Base-by-base conservation (phyloP, 2,329 filamentous ascomycete species). In the Fusarium sp. region DNA sequence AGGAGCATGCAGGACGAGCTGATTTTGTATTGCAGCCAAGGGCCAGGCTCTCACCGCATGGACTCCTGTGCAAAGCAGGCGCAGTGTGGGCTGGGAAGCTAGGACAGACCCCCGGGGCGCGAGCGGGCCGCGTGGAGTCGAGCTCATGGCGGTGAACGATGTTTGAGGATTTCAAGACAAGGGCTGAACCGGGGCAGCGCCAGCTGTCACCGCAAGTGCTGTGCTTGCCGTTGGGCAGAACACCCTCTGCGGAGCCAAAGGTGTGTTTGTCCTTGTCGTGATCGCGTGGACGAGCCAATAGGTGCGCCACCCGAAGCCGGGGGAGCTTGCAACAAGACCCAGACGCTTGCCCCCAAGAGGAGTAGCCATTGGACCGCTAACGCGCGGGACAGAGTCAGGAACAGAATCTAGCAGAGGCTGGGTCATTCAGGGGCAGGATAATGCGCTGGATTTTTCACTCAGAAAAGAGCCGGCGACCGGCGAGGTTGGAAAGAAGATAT, bases 161-260 rank as follows among this genome's bases (percentile, higher is more conserved):
- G 64, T 56, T 60, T 73, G 33, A 56, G 29, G 58, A 55, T 53
- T 61, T 50, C 46, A 61, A 61, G 71, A 72, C 73, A 68, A 64
- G 69, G 68, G 69, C 61, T 61, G 33, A 50, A 56, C 36, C 25
- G 61, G 64, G 65, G 65, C 53, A 42, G 46, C 53, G 72, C 68
- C 71, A 74, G 72, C 61, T 74, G 73, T 75, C 73, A 75, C 73
- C 73, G 73, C 73, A 74, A 75, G 73, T 71, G 65, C 69, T 67
- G 65, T 64, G 58, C 42, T 62, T 42, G 57, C 68, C 58, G 68
- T 72, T 74, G 68, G 42, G 69, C 34, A 61, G 64, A 72, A 50
- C 40, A 58, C 29, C 20, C 42, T 65, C 58, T 38, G 34, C 60
- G 70, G 67, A 59, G 38, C 14, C 34, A 63, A 64, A 59, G 69